phyloP scores from a whole-genome alignment of 305 asterid species.

The Fraxinus sp. region DNA sequence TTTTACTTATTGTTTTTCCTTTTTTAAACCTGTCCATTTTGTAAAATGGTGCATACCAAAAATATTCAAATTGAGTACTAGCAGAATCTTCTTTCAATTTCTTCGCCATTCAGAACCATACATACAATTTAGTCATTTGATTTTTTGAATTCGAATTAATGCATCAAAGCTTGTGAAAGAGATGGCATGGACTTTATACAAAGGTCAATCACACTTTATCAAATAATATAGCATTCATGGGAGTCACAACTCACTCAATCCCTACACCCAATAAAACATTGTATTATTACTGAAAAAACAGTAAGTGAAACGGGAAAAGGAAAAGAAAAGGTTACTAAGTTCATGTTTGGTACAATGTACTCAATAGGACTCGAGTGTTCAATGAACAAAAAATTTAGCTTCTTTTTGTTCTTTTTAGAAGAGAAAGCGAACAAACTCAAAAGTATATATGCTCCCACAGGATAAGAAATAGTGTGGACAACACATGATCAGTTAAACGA shows the following conservation, averaged over 20 bases:
- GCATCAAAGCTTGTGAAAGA: not conserved
- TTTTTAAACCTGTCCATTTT: not conserved
- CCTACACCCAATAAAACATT: not conserved
- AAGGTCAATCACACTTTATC: not conserved
- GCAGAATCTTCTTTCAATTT: not conserved
- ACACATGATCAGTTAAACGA: not conserved
- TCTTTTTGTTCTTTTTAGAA: no score
- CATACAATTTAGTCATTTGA: not conserved
- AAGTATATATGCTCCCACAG: not conserved
- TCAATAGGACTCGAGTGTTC: not conserved
- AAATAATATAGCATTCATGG: not conserved
- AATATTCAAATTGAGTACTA: not conserved
- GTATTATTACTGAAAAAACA: not conserved
- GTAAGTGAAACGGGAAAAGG: not conserved
- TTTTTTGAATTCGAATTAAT: not conserved
- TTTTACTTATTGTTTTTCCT: not conserved
- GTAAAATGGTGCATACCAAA: not conserved
- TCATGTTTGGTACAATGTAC: not conserved
- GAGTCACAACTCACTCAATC: not conserved
- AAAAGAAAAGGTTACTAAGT: not conserved
- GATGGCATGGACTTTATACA: not conserved
- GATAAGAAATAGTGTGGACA: not conserved
- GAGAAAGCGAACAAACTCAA: not conserved
- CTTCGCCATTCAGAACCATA: not conserved
- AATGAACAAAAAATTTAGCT: not conserved